Conservation (phyloP, 257 asterid genomes). For the Nicotiana benthamiana region DNA sequence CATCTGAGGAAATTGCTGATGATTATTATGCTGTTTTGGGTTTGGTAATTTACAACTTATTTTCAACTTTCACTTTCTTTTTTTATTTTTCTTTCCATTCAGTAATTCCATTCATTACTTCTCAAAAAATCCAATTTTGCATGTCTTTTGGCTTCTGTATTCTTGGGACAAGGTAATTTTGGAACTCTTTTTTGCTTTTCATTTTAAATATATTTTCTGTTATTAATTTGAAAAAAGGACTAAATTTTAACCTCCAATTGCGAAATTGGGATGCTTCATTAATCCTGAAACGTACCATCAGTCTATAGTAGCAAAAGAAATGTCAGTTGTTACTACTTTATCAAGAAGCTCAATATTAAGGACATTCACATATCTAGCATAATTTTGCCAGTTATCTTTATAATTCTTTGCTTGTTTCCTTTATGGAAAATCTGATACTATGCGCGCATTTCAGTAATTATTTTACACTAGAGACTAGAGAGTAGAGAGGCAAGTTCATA, state of each 20-base stretch:
- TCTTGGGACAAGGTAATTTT: no score
- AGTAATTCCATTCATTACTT: not conserved
- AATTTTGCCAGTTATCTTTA: no score
- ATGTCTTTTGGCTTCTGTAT: no score
- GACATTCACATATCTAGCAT: no score
- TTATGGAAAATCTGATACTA: no score
- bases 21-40: conserved; percentile 85
- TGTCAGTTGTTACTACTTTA: not conserved
- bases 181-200: not conserved
- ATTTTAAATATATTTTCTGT: not conserved
- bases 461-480: no score
- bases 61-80: not conserved
- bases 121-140: no score
- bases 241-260: not conserved
- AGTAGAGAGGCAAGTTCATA: no score
- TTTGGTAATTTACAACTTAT: conserved; percentile 39
- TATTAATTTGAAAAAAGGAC: not conserved
- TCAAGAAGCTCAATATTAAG: not conserved
- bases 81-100: not conserved
- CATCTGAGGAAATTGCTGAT: conserved; percentile 53
- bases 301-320: not conserved
- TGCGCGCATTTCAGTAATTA: no score
- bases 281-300: not conserved
- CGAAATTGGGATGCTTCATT: not conserved
- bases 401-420: no score